Percentiles rank a stretch among this genome's conserved stretches.
phyloP scores from a whole-genome alignment of 1,139 yeast species.

The Kodamaea suecica region DNA sequence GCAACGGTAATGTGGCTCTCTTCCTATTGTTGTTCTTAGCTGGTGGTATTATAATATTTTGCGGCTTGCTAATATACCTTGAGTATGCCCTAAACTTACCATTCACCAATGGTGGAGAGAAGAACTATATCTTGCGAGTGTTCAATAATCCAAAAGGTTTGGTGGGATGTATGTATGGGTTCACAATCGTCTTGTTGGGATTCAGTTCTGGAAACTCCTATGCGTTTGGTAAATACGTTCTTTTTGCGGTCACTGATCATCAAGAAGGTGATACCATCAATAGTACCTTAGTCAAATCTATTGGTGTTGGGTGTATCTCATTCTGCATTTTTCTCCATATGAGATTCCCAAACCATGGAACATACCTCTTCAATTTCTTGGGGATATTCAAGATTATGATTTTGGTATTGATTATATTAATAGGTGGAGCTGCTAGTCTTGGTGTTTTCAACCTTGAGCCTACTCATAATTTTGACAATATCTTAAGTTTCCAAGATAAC shows the following conservation, averaged over 20 bases:
- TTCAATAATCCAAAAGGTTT: constrained; percentile 36
- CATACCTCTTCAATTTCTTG: constrained; percentile 40
- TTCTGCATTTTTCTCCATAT: constrained; percentile 41
- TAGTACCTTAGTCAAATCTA: constrained; percentile 27
- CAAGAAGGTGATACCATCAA: constrained; percentile 16
- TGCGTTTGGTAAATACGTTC: constrained; percentile 49
- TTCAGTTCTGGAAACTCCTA: constrained; percentile 51
- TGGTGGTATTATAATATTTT: constrained; percentile 46
- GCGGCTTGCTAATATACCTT: constrained; percentile 46
- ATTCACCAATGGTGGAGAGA: constrained; percentile 48
- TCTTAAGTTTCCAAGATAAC: constrained; percentile 19
- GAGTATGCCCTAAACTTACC: constrained; percentile 50
- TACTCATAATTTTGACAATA: constrained; percentile 21
- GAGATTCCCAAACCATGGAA: constrained; percentile 39
- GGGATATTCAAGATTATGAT: constrained; percentile 44
- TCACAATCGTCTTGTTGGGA: constrained; percentile 47
- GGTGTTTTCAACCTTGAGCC: constrained; percentile 26
- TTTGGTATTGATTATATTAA: constrained; percentile 35
- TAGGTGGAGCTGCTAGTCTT: constrained; percentile 32
- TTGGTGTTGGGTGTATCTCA: constrained; percentile 45
- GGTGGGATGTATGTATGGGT: constrained; percentile 44
- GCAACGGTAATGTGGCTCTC: constrained; percentile 42
- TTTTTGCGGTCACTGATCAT: constrained; percentile 33
- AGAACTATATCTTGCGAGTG: constrained; percentile 46
- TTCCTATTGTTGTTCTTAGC: constrained; percentile 39